These are phyloP conservation scores for Puccinia novopanici DNA, from an alignment of 1,284 basidiomycete species.

Conservation along the genomic window DNA sequence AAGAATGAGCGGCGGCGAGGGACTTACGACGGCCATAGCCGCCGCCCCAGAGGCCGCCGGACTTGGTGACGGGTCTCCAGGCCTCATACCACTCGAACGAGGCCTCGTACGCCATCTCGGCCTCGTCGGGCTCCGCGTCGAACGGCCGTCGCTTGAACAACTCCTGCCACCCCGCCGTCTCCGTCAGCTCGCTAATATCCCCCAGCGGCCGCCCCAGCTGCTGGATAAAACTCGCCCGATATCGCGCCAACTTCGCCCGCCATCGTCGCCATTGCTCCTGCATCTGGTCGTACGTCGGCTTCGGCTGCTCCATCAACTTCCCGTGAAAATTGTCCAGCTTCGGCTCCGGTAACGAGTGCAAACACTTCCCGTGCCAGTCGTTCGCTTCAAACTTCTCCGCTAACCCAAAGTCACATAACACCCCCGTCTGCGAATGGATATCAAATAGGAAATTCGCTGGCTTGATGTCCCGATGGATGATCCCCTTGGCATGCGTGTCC, in stretches of 20 bases:
- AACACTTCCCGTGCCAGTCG: slow-evolving; percentile 55
- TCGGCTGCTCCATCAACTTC: slow-evolving; percentile 64
- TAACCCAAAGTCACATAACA: slow-evolving; percentile 91
- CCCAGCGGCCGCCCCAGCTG: neutral
- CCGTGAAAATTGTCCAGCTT: slow-evolving; percentile 60
- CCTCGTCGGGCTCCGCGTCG: slow-evolving; percentile 17
- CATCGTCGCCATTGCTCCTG: slow-evolving; percentile 67
- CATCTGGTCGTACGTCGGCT: slow-evolving; percentile 66
- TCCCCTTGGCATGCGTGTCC: slow-evolving; percentile 81
- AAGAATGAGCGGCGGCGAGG: slow-evolving; percentile 54
- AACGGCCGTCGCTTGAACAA: slow-evolving; percentile 15
- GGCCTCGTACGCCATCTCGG: slow-evolving; percentile 5
- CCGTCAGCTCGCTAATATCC: slow-evolving; percentile 26
- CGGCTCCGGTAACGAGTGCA: slow-evolving; percentile 55
- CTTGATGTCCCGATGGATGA: slow-evolving; percentile 97
- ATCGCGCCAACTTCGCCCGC: slow-evolving; percentile 71
- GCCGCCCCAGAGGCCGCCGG: slow-evolving; percentile 55
- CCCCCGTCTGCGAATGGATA: slow-evolving; percentile 77
- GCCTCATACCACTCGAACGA: slow-evolving; percentile 33
- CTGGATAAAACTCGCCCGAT: slow-evolving; percentile 64
- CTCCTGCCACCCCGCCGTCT: neutral
- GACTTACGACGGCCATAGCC: slow-evolving; percentile 64
- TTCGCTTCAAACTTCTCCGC: slow-evolving; percentile 65
- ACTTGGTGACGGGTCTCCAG: slow-evolving; percentile 54
- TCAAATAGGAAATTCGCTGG: slow-evolving; percentile 98